Evolutionary conservation across 257 asterid genomes (phyloP).

Genomic region (Nicotiana paniculata): DNA sequence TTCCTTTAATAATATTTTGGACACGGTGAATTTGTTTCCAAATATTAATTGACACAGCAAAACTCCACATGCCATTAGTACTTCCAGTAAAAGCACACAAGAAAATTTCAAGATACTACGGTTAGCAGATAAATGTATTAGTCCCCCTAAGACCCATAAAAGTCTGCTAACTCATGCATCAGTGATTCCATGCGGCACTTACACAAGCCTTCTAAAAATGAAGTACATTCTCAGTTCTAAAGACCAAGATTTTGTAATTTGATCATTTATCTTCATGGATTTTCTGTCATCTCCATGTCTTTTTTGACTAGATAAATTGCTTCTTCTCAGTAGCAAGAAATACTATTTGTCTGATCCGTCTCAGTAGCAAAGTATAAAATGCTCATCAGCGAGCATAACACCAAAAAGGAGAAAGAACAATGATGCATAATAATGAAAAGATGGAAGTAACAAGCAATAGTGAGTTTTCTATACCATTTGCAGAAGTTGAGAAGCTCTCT

Average conservation of each 20-base stretch:
- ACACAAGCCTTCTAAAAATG: background rate
- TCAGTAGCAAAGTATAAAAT: background rate
- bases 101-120: background rate
- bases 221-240: background rate
- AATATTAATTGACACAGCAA: background rate
- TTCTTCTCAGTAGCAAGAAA: background rate
- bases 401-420: background rate
- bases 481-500: slow-evolving; percentile 89
- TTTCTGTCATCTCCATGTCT: background rate
- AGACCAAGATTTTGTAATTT: background rate
- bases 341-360: background rate
- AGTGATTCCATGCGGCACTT: background rate
- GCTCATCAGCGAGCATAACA: background rate
- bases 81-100: background rate
- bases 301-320: background rate
- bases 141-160: background rate
- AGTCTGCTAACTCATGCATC: slow-evolving; percentile 2
- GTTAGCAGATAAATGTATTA: background rate
- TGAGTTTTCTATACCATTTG: slow-evolving; percentile 65
- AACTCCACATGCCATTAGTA: background rate
- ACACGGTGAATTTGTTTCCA: background rate
- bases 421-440: slow-evolving; percentile 10
- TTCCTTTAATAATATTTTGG: background rate
- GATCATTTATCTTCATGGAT: background rate
- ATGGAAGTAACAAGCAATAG: slow-evolving; percentile 5